phyloP scores from a whole-genome alignment of 2,329 filamentous ascomycete genomes.

The Mycosphaerella sp. region DNA sequence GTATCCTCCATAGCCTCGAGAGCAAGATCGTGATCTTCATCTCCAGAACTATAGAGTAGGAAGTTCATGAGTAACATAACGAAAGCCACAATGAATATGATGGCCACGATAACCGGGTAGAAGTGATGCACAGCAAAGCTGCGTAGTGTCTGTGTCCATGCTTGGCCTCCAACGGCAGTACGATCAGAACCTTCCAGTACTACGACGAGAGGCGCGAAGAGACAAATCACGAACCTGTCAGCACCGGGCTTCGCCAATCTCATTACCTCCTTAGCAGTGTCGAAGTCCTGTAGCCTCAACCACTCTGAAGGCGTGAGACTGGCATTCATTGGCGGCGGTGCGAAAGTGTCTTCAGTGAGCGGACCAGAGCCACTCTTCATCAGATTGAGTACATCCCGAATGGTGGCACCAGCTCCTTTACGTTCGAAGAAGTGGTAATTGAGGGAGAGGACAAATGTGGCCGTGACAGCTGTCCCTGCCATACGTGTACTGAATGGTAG shows the following conservation, averaged over 20 bases:
- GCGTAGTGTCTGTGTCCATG: constrained; percentile 48
- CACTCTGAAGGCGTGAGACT: constrained; percentile 70
- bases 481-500: constrained; percentile 65
- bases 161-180: constrained; percentile 44
- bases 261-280: constrained; percentile 70
- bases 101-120: constrained; percentile 56
- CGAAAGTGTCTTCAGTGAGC: constrained; percentile 28
- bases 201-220: constrained; percentile 69
- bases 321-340: constrained; percentile 60
- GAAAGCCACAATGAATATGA: constrained; percentile 57
- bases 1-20: constrained; percentile 47
- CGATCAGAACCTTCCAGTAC: constrained; percentile 64
- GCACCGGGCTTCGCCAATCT: constrained; percentile 66
- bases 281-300: constrained; percentile 71
- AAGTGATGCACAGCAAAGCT: constrained; percentile 59
- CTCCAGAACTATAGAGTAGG: constrained; percentile 57
- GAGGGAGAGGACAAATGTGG: constrained; percentile 65
- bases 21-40: constrained; percentile 39
- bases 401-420: constrained; percentile 37
- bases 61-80: constrained; percentile 69
- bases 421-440: constrained; percentile 73
- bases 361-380: constrained; percentile 15
- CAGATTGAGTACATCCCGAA: constrained; percentile 31
- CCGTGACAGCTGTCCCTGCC: constrained; percentile 65
- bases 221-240: constrained; percentile 65